Conservation (phyloP, 164 flowering plant species). For the Stephania cephalantha region DNA sequence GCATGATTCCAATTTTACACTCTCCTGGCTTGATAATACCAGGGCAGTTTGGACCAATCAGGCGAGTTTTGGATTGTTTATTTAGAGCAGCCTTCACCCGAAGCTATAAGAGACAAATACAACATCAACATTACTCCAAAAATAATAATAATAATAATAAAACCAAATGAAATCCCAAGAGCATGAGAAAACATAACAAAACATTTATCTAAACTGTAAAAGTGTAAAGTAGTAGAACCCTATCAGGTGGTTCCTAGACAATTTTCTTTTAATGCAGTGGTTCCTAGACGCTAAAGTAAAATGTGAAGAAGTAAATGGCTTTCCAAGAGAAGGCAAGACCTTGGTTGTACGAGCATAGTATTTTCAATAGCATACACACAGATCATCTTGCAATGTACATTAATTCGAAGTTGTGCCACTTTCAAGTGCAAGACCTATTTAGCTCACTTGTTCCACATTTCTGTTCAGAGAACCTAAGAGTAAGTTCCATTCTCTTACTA, state of each 20-base stretch:
- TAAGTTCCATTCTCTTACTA: too few relatives aligned
- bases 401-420: too few relatives aligned
- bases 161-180: neutral
- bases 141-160: neutral
- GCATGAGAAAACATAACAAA: neutral
- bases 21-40: conserved; percentile 99
- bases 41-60: conserved; percentile 98
- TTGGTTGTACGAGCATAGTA: neutral
- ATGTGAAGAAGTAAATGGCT: neutral
- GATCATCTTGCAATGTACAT: too few relatives aligned
- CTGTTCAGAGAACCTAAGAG: too few relatives aligned
- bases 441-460: too few relatives aligned
- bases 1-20: conserved; percentile 98
- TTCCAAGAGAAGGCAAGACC: neutral
- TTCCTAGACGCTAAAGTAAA: neutral
- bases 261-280: neutral
- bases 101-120: conserved; percentile 45
- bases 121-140: neutral
- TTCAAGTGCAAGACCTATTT: too few relatives aligned
- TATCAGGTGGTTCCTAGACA: neutral
- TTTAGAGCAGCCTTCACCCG: conserved; percentile 90
- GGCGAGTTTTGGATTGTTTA: conserved; percentile 75
- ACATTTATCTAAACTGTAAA: neutral
- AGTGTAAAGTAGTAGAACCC: neutral
- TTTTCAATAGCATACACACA: too few relatives aligned